Percentiles rank a stretch among this genome's conserved stretches.
phyloP scores from a whole-genome alignment of 1,284 basidiomycete genomes.

The Crepidotus sp. region DNA sequence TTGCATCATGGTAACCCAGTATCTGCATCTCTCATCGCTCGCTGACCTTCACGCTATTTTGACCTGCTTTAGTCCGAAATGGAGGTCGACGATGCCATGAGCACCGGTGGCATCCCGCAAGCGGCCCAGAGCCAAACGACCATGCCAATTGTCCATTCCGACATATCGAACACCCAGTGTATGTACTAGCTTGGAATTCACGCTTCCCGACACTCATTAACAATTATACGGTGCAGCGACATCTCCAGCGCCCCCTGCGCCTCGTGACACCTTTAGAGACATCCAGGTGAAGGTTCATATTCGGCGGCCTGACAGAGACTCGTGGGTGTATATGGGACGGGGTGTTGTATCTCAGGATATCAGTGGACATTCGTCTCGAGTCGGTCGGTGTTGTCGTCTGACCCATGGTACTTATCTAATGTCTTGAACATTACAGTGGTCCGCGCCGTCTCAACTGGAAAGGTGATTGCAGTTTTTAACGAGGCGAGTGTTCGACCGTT shows the following conservation, averaged over 20 bases:
- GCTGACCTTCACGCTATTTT: constrained; percentile 1
- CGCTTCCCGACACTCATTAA: constrained; percentile 9
- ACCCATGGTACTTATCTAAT: constrained; percentile 10
- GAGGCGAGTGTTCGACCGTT: constrained; percentile 40
- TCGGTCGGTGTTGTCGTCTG: constrained; percentile 38
- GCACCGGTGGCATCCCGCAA: constrained; percentile 13
- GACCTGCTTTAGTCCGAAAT: constrained; percentile 18
- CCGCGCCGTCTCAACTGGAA: constrained; percentile 53
- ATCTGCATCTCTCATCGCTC: no score
- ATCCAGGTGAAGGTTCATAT: constrained; percentile 79
- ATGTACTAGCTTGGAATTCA: background rate
- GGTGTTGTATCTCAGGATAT: constrained; percentile 66
- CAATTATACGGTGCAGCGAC: constrained; percentile 16
- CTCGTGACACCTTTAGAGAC: constrained; percentile 56
- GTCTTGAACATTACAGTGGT: constrained; percentile 41
- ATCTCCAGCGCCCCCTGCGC: constrained; percentile 22
- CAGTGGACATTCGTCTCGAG: constrained; percentile 60
- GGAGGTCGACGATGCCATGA: constrained; percentile 30
- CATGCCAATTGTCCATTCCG: constrained; percentile 17
- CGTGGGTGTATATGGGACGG: constrained; percentile 73
- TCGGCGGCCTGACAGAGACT: constrained; percentile 63
- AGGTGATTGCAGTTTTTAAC: constrained; percentile 58
- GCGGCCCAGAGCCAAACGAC: constrained; percentile 17
- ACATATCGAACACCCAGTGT: constrained; percentile 19
- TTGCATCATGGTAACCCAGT: constrained; percentile 7